Percentiles rank a stretch among this genome's conserved stretches.
phyloP scores from a whole-genome alignment of 305 asterid species.

The Fraxinus ornus region DNA sequence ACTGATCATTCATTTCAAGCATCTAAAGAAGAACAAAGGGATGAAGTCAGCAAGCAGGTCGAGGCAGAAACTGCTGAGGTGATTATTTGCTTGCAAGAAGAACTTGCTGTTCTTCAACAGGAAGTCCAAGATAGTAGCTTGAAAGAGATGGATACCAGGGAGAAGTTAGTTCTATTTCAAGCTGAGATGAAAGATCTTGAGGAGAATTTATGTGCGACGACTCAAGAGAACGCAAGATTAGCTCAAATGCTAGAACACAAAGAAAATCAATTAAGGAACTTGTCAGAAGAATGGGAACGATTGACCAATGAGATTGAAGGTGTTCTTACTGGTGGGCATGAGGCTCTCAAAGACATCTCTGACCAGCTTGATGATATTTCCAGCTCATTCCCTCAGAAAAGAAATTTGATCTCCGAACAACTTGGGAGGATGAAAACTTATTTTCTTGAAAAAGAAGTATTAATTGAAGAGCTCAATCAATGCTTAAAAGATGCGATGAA shows the following conservation, averaged over 20 bases:
- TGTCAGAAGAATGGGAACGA: constrained; percentile 59
- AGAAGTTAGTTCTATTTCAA: constrained; percentile 41
- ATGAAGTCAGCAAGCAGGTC: constrained; percentile 85
- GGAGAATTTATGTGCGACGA: constrained; percentile 37
- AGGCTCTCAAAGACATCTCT: constrained; percentile 61
- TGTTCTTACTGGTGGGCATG: constrained; percentile 65
- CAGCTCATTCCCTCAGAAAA: constrained; percentile 47
- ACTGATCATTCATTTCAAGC: constrained; percentile 59
- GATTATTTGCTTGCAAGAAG: constrained; percentile 95
- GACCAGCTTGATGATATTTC: constrained; percentile 58
- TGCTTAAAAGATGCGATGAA: constrained; percentile 70
- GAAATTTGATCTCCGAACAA: constrained; percentile 60
- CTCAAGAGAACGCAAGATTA: constrained; percentile 54
- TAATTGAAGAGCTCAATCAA: constrained; percentile 64
- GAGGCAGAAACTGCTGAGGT: constrained; percentile 98
- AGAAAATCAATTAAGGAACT: constrained; percentile 46
- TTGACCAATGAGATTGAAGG: constrained; percentile 61
- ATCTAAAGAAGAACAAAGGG: constrained; percentile 68
- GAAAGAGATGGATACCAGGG: constrained; percentile 65
- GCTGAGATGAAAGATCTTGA: constrained; percentile 51
- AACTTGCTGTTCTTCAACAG: constrained; percentile 77
- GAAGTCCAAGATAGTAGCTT: constrained; percentile 63
- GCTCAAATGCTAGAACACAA: constrained; percentile 50
- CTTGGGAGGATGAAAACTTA: constrained; percentile 62
- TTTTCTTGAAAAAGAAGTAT: constrained; percentile 61